Evolutionary conservation across 1,284 basidiomycete species (phyloP), one percentile per base, ranked within the genome.

Genomic region (Heterobasidion occidentale): DNA sequence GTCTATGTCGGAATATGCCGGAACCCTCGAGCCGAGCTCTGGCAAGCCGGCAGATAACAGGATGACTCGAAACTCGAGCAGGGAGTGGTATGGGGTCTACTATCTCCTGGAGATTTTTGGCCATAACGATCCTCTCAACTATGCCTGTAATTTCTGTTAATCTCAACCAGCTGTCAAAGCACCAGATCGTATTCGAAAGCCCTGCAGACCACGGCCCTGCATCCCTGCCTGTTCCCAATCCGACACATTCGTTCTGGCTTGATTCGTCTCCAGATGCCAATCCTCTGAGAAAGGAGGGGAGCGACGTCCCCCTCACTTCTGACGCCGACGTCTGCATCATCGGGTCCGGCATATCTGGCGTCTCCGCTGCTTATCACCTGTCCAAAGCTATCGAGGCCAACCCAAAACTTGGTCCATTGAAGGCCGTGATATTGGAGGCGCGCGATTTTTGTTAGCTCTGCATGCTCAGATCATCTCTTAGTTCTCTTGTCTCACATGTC

Each of bases 291-390:
- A 72, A 69, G 5, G 76, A 81, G 58, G 89, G 89, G 0, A 88
- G 86, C 63, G 67, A 72, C 3, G 86, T 84, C 0, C 60, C 70
- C 0, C 68, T 90, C 19, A 79, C 79, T 0, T 52, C 66, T 0
- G 78, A 83, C 53, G 81, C 83, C 2, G 88, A 92, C 62, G 70
- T 90, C 12, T 88, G 84, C 59, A 83, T 92, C 60, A 83, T 92
- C 47, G 89, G 90, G 1, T 82, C 85, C 36, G 89, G 90, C 0
- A 84, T 92, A 33, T 88, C 88, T 0, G 90, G 90, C 8, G 76
- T 88, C 8, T 82, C 83, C 20, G 76, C 81, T 1, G 86, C 86
- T 11, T 88, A 86, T 65, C 84, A 90, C 64, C 70, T 91, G 19
- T 75, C 81, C 2, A 73, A 77, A 56, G 62, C 68, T 1, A 58